Conservation (phyloP, 768 basidiomycete species). For the Russula emetica region DNA sequence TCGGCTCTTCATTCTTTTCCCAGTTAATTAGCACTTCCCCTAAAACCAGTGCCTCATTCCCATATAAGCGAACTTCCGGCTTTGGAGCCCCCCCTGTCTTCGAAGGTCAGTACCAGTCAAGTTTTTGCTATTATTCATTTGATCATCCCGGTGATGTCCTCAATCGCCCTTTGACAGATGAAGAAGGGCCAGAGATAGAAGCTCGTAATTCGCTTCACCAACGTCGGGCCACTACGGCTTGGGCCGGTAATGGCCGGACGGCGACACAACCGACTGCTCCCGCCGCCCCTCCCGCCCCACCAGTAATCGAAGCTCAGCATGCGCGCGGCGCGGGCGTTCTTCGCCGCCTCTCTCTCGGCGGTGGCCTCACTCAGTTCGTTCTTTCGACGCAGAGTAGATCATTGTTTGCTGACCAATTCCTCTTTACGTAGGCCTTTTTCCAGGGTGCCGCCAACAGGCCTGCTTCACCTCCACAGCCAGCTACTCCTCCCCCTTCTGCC, state of each 20-base stretch:
- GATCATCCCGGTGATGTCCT: background rate
- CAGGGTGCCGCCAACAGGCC: conserved; percentile 10
- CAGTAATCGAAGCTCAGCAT: conserved; percentile 40
- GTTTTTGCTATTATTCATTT: background rate
- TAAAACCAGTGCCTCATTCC: conserved; percentile 17
- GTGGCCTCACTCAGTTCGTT: conserved; percentile 55
- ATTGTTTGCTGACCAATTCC: conserved; percentile 18
- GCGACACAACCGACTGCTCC: conserved; percentile 34
- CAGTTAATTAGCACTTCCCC: conserved; percentile 26
- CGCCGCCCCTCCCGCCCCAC: conserved; percentile 30
- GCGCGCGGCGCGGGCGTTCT: conserved; percentile 70
- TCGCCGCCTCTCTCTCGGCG: conserved; percentile 68
- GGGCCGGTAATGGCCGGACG: conserved; percentile 48
- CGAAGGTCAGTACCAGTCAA: conserved; percentile 18
- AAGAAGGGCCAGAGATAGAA: conserved; percentile 22
- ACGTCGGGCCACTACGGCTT: conserved; percentile 58
- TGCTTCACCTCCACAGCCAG: conserved; percentile 20
- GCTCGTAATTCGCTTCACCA: conserved; percentile 8
- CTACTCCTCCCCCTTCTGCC: conserved; percentile 25
- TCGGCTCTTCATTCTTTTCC: conserved; percentile 25
- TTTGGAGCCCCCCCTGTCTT: conserved; percentile 24
- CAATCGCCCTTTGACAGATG: conserved; percentile 13
- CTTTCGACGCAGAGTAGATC: background rate
- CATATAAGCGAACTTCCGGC: conserved; percentile 18
- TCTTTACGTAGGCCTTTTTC: conserved; percentile 20